Conservation (phyloP, 495 filamentous ascomycete genomes). For the Penicillium maclennaniae region DNA sequence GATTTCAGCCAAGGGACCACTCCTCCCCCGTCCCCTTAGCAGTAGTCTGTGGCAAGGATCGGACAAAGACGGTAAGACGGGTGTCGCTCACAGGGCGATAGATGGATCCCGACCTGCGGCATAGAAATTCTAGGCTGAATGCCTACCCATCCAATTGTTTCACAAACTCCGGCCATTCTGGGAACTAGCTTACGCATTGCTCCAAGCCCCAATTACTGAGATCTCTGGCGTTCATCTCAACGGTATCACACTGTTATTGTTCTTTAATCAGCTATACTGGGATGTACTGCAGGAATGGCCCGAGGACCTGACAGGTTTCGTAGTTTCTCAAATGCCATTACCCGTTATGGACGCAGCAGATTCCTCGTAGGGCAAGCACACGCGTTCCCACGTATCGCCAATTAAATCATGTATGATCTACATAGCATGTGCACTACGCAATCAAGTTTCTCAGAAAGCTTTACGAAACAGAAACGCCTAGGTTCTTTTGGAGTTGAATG, state of each 20-base stretch:
- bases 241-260: neutral
- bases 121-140: slow-evolving; percentile 1
- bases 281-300: neutral
- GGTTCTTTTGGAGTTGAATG: neutral
- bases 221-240: neutral
- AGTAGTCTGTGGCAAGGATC: slow-evolving; percentile 13
- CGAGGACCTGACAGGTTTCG: slow-evolving; percentile 1
- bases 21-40: slow-evolving; percentile 16
- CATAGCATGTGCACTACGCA: slow-evolving; percentile 13
- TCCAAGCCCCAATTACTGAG: slow-evolving; percentile 1
- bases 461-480: neutral
- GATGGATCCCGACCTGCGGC: slow-evolving; percentile 6
- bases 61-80: slow-evolving; percentile 12
- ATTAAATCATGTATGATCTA: slow-evolving; percentile 19
- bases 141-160: neutral
- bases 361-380: slow-evolving; percentile 4
- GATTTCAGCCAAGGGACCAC: slow-evolving; percentile 16
- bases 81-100: slow-evolving; percentile 10
- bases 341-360: neutral
- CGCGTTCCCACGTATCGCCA: slow-evolving; percentile 14
- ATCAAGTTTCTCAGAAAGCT: neutral
- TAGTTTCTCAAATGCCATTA: slow-evolving; percentile 14
- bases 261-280: neutral
- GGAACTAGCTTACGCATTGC: slow-evolving; percentile 5
- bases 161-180: neutral